These are phyloP conservation scores for Trifolium dubium DNA, from an alignment of 306 rosid genomes.

Conservation along the genomic window DNA sequence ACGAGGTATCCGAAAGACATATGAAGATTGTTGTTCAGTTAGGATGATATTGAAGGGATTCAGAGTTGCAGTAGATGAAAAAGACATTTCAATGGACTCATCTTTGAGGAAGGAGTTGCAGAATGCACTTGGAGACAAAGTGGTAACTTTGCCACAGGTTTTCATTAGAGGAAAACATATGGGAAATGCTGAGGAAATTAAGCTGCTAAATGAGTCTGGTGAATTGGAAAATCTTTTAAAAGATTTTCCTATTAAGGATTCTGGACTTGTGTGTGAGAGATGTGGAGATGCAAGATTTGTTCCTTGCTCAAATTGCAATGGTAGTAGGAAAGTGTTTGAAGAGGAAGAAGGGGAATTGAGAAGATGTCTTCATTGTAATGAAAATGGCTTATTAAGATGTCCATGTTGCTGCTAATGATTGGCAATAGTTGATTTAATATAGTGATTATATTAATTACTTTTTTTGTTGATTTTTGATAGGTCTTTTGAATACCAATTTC, in stretches of 20 bases:
- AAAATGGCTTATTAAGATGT: slow-evolving; percentile 83
- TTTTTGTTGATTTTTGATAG: too few species aligned
- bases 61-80: slow-evolving; percentile 71
- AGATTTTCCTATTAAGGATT: slow-evolving; percentile 57
- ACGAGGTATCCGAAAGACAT: slow-evolving; percentile 74
- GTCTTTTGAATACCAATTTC: too few species aligned
- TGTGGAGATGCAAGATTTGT: slow-evolving; percentile 83
- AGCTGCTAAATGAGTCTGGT: slow-evolving; percentile 67
- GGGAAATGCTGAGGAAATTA: slow-evolving; percentile 79
- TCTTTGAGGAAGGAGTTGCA: slow-evolving; percentile 64
- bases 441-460: too few species aligned
- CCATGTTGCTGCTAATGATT: slow-evolving; percentile 58
- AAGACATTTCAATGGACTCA: slow-evolving; percentile 86
- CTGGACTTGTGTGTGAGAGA: slow-evolving; percentile 54
- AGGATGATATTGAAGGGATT: slow-evolving; percentile 64
- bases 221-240: slow-evolving; percentile 58
- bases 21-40: slow-evolving; percentile 76
- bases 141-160: slow-evolving; percentile 62
- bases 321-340: slow-evolving; percentile 74
- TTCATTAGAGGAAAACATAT: slow-evolving; percentile 64
- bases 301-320: slow-evolving; percentile 71
- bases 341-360: slow-evolving; percentile 53
- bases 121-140: slow-evolving; percentile 48
- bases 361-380: slow-evolving; percentile 73
- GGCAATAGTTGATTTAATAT: slow-evolving; percentile 5